Evolutionary conservation across 768 basidiomycete species (phyloP).

Genomic region (Russula lepida): DNA sequence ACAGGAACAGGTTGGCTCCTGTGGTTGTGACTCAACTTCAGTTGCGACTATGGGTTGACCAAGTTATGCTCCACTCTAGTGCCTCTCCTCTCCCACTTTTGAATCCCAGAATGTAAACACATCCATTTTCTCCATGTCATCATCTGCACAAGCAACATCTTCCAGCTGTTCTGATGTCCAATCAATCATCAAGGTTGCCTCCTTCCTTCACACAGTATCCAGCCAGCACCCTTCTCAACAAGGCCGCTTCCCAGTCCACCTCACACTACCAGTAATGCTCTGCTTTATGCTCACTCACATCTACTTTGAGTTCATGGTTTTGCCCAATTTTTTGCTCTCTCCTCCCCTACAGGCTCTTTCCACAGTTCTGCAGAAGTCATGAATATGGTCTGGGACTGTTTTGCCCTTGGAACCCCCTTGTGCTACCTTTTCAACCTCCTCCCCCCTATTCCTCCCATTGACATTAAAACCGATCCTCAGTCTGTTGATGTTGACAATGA

Average conservation of each 20-base stretch:
- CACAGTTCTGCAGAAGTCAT: slow-evolving; percentile 87
- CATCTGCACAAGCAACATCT: too few species aligned
- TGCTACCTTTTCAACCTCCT: slow-evolving; percentile 96
- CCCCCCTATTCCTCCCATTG: slow-evolving; percentile 38
- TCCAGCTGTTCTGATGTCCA: too few species aligned
- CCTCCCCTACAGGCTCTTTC: slow-evolving; percentile 45
- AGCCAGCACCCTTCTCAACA: slow-evolving; percentile 87
- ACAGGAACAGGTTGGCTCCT: too few species aligned
- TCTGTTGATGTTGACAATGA: slow-evolving; percentile 65
- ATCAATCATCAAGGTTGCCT: too few species aligned
- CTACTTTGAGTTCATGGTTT: slow-evolving; percentile 76
- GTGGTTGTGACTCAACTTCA: too few species aligned
- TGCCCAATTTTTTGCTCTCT: slow-evolving; percentile 55
- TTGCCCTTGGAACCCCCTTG: slow-evolving; percentile 86
- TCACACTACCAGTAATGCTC: slow-evolving; percentile 93
- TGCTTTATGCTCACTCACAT: slow-evolving; percentile 58
- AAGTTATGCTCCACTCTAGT: too few species aligned
- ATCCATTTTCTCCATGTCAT: too few species aligned
- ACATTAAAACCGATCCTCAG: slow-evolving; percentile 56
- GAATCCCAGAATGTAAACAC: too few species aligned
- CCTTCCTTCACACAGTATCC: too few species aligned
- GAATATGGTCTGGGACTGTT: slow-evolving; percentile 88
- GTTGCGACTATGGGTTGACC: too few species aligned
- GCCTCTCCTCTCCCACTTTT: too few species aligned
- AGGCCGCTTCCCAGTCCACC: slow-evolving; percentile 76